phyloP scores from a whole-genome alignment of 2,329 filamentous ascomycete genomes.

The Endoconidiophora laricicola region DNA sequence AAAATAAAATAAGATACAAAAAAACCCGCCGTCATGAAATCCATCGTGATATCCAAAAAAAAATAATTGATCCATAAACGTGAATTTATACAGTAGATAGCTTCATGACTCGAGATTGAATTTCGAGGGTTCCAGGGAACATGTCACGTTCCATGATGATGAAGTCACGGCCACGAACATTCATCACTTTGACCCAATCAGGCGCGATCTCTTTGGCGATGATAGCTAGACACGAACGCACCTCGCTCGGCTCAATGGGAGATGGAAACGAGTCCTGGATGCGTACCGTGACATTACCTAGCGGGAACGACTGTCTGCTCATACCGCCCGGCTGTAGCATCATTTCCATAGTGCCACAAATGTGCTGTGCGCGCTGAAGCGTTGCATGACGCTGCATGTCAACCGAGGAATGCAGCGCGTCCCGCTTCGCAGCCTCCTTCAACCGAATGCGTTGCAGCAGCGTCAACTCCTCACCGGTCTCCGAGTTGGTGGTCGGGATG shows the following conservation, averaged over 20 bases:
- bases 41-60: no score
- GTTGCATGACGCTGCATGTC: constrained; percentile 47
- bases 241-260: constrained; percentile 37
- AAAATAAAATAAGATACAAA: not conserved
- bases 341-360: constrained; percentile 51
- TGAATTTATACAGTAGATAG: not conserved
- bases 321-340: constrained; percentile 32
- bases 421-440: constrained; percentile 45
- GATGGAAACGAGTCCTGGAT: constrained; percentile 49
- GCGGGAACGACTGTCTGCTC: constrained; percentile 46
- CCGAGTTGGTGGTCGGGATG: constrained; percentile 22
- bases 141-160: constrained; percentile 34
- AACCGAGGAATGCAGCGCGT: constrained; percentile 38
- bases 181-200: constrained; percentile 37
- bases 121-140: constrained; percentile 24
- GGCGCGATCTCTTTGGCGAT: constrained; percentile 39
- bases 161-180: constrained; percentile 36
- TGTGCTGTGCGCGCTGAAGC: constrained; percentile 49
- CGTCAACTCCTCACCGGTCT: constrained; percentile 39
- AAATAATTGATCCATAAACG: not conserved
- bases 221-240: constrained; percentile 30
- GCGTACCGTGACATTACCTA: constrained; percentile 45
- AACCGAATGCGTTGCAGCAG: constrained; percentile 60
- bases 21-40: not conserved
- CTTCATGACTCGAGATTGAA: constrained; percentile 20